A percentile compares a stretch with the other conserved stretches of the same genome.
Evolutionary conservation across 805 yeast genomes (phyloP).

Genomic region (Grigorovia humatica): DNA sequence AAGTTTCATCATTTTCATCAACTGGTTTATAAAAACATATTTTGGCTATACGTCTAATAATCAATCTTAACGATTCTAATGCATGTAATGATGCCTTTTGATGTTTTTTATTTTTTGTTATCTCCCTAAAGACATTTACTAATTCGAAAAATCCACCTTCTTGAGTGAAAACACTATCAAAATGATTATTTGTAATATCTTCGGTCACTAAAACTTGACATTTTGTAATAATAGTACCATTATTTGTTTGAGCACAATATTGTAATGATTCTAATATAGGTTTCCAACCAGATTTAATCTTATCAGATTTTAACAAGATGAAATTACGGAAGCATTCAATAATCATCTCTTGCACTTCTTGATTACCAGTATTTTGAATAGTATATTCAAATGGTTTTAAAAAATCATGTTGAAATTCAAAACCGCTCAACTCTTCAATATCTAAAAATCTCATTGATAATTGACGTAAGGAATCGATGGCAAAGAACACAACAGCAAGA

Average conservation of each 20-base stretch:
- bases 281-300: slow-evolving; percentile 89
- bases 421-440: slow-evolving; percentile 88
- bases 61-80: slow-evolving; percentile 56
- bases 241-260: slow-evolving; percentile 50
- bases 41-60: slow-evolving; percentile 50
- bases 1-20: slow-evolving; percentile 1
- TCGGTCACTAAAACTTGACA: slow-evolving; percentile 51
- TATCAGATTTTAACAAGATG: slow-evolving; percentile 61
- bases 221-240: slow-evolving; percentile 49
- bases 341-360: slow-evolving; percentile 77
- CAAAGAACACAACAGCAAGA: slow-evolving; percentile 71
- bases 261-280: slow-evolving; percentile 73
- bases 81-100: slow-evolving; percentile 77
- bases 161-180: slow-evolving; percentile 54
- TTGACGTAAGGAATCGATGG: slow-evolving; percentile 89
- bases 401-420: slow-evolving; percentile 91
- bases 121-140: slow-evolving; percentile 64
- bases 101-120: slow-evolving; percentile 74
- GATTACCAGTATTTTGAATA: slow-evolving; percentile 52
- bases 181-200: slow-evolving; percentile 49
- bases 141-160: slow-evolving; percentile 54
- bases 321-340: slow-evolving; percentile 82
- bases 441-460: slow-evolving; percentile 85
- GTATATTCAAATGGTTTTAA: slow-evolving; percentile 82
- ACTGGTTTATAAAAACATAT: slow-evolving; percentile 25